Conservation (phyloP, 768 basidiomycete genomes). For the Hericium coralloides region DNA sequence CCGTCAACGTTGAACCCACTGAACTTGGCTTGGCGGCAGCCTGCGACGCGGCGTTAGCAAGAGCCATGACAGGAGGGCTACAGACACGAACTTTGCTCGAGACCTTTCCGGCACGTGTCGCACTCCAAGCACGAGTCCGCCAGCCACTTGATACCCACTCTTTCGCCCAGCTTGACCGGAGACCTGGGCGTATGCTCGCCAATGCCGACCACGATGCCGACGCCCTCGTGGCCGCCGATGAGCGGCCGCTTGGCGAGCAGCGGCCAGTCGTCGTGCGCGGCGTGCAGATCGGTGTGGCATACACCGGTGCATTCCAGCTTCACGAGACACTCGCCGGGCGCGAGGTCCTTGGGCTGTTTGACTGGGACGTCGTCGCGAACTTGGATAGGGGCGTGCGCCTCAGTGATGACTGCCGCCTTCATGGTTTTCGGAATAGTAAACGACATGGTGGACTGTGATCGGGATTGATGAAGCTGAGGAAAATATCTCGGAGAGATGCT, state of each 20-base stretch:
- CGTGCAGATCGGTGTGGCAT: conserved; percentile 83
- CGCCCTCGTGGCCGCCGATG: conserved; percentile 75
- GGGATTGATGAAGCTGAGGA: too few relatives aligned
- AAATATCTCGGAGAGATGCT: too few relatives aligned
- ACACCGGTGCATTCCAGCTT: conserved; percentile 73
- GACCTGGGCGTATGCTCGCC: conserved; percentile 49
- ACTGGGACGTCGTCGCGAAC: conserved; percentile 44
- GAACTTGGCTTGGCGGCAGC: conserved; percentile 48
- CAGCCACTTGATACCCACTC: conserved; percentile 80
- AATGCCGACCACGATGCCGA: conserved; percentile 75
- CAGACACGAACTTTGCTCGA: conserved; percentile 59
- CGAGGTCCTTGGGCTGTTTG: conserved; percentile 42
- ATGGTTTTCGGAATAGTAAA: conserved; percentile 32
- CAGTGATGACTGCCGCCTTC: conserved; percentile 30
- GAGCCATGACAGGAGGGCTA: background rate
- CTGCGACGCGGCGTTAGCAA: conserved; percentile 21
- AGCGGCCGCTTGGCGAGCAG: conserved; percentile 52
- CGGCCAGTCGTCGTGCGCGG: conserved; percentile 75
- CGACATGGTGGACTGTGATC: conserved; percentile 4
- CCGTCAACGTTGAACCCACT: conserved; percentile 75
- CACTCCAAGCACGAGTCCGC: conserved; percentile 69
- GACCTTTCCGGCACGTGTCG: conserved; percentile 67
- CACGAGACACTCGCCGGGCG: conserved; percentile 65
- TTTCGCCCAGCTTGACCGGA: conserved; percentile 65
- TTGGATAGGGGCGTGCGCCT: conserved; percentile 21